Conservation (phyloP, 2,329 filamentous ascomycete genomes). For the Ophiostoma novo-ulmi region DNA sequence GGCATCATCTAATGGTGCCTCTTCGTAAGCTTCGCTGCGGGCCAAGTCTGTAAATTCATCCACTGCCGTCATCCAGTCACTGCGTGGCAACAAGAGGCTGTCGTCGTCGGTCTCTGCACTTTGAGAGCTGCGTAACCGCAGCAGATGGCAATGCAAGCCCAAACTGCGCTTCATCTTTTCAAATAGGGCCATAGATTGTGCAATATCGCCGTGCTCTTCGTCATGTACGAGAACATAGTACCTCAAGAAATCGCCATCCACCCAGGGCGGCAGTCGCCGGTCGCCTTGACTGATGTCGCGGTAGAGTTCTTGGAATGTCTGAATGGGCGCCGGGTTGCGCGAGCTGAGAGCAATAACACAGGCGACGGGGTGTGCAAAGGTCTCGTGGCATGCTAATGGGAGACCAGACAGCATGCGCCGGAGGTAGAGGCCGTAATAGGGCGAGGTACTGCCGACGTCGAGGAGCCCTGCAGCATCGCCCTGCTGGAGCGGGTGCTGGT, state of each 20-base stretch:
- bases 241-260: conserved; percentile 83
- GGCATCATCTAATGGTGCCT: conserved; percentile 40
- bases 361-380: conserved; percentile 89
- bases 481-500: conserved; percentile 31
- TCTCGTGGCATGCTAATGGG: conserved; percentile 77
- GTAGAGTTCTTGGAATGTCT: conserved; percentile 79
- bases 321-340: conserved; percentile 73
- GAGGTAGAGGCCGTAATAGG: conserved; percentile 81
- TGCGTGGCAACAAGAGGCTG: conserved; percentile 71
- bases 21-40: conserved; percentile 36
- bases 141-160: conserved; percentile 86
- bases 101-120: conserved; percentile 90
- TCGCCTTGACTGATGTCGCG: conserved; percentile 75
- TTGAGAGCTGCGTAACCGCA: conserved; percentile 77
- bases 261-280: conserved; percentile 71
- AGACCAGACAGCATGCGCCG: conserved; percentile 75
- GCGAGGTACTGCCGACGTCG: conserved; percentile 56
- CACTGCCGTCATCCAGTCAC: conserved; percentile 81
- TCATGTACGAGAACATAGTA: conserved; percentile 97
- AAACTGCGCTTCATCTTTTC: conserved; percentile 99
- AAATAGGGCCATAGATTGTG: conserved; percentile 81
- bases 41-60: conserved; percentile 74
- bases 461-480: conserved; percentile 36
- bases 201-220: conserved; percentile 90
- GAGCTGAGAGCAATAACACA: conserved; percentile 95